Conservation (phyloP, 2,329 filamentous ascomycete genomes). For the Botrytis fragariae region DNA sequence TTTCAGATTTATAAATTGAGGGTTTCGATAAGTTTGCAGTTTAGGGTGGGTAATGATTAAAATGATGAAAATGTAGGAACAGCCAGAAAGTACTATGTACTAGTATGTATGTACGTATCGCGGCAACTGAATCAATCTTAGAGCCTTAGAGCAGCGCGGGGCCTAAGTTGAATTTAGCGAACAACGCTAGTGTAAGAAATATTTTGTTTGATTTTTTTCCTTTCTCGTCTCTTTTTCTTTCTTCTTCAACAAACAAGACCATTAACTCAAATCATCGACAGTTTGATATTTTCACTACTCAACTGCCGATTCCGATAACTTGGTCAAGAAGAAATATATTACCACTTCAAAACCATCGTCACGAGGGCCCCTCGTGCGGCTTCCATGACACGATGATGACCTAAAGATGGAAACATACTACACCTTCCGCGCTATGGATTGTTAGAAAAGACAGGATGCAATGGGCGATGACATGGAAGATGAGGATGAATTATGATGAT, state of each 20-base stretch:
- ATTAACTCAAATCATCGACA: conserved; percentile 74
- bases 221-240: conserved; percentile 34
- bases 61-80: conserved; percentile 11
- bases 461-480: background rate
- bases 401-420: conserved; percentile 59
- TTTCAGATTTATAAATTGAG: background rate
- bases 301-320: conserved; percentile 69
- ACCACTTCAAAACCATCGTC: conserved; percentile 80
- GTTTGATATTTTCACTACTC: conserved; percentile 53
- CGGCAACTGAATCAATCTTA: background rate
- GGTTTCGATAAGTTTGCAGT: conserved; percentile 11
- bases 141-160: conserved; percentile 23
- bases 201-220: conserved; percentile 22
- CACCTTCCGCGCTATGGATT: background rate
- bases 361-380: conserved; percentile 61
- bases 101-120: background rate
- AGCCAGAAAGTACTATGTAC: background rate
- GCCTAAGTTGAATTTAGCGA: conserved; percentile 20
- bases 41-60: conserved; percentile 10
- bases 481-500: background rate
- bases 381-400: conserved; percentile 68
- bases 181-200: conserved; percentile 14
- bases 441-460: background rate
- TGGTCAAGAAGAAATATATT: conserved; percentile 59
- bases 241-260: conserved; percentile 56